These are phyloP conservation scores for Aspergillus transmontanensis DNA, from an alignment of 2,329 filamentous ascomycete species.

Conservation along the genomic window DNA sequence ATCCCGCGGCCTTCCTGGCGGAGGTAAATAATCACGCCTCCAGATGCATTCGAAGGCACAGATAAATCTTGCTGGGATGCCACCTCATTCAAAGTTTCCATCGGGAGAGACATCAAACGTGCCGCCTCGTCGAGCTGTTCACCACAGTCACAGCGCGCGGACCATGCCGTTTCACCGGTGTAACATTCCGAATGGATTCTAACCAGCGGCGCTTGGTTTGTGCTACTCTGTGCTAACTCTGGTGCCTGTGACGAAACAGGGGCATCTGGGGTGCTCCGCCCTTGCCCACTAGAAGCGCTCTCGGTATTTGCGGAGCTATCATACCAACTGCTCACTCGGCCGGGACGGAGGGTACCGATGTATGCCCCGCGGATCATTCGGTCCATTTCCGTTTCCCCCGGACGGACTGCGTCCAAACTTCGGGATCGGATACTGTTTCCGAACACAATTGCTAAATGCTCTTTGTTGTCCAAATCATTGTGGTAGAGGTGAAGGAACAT, in stretches of 20 bases:
- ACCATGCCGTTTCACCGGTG: conserved; percentile 98
- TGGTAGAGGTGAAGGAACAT: conserved; percentile 97
- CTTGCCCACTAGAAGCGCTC: conserved; percentile 1
- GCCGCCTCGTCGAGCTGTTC: conserved; percentile 97
- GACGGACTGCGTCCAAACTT: conserved; percentile 53
- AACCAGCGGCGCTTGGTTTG: conserved; percentile 67
- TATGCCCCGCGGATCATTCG: conserved; percentile 95
- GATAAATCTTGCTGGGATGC: conserved; percentile 29
- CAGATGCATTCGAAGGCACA: conserved; percentile 57
- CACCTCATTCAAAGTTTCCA: conserved; percentile 34
- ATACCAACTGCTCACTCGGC: conserved; percentile 73
- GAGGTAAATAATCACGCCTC: conserved; percentile 92
- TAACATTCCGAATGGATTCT: conserved; percentile 98
- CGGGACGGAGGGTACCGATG: conserved; percentile 81
- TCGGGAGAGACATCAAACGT: conserved; percentile 78
- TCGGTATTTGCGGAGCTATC: conserved; percentile 39
- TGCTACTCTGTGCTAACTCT: conserved; percentile 21
- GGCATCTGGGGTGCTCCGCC: conserved; percentile 7
- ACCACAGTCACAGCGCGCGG: conserved; percentile 93
- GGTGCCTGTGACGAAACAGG: conserved; percentile 13
- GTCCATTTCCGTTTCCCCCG: conserved; percentile 54
- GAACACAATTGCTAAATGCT: conserved; percentile 96
- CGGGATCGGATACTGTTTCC: conserved; percentile 78
- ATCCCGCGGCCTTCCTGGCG: conserved; percentile 96
- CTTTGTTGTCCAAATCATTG: conserved; percentile 91